These are phyloP conservation scores for Heracleum sosnowskyi DNA, from an alignment of 129 eudicot species.

Conservation along the genomic window DNA sequence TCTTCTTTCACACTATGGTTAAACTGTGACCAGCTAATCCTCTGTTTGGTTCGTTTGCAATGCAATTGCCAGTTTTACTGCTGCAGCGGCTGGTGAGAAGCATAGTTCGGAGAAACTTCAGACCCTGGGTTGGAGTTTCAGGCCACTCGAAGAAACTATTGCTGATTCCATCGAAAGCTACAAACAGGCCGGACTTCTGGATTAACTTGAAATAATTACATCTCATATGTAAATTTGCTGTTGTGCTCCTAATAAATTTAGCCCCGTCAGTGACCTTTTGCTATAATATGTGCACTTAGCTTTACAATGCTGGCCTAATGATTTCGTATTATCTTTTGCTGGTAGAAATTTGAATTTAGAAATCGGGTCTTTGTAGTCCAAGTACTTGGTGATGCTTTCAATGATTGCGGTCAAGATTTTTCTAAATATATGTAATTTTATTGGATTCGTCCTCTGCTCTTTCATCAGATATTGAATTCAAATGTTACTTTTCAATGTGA, in stretches of 20 bases:
- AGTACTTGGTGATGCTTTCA: neutral
- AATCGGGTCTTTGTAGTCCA: neutral
- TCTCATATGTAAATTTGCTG: neutral
- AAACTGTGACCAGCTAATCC: neutral
- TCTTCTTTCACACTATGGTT: neutral
- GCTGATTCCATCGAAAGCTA: slow-evolving; percentile 58
- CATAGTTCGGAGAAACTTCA: slow-evolving; percentile 54
- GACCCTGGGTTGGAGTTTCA: slow-evolving; percentile 61
- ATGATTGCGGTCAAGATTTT: neutral
- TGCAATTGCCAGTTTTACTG: slow-evolving; percentile 41
- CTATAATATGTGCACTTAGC: neutral
- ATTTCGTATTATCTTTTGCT: neutral
- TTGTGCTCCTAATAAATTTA: neutral
- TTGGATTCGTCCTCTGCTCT: neutral
- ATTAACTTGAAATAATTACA: neutral
- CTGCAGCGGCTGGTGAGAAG: slow-evolving; percentile 19
- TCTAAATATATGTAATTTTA: neutral
- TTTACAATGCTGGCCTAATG: neutral
- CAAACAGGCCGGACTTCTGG: slow-evolving; percentile 41
- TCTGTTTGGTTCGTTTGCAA: neutral
- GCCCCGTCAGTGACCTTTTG: neutral
- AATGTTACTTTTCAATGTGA: neutral
- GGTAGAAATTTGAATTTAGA: neutral
- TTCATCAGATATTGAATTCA: neutral
- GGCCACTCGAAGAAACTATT: slow-evolving; percentile 75